A percentile compares a stretch with the other conserved stretches of the same genome.
phyloP scores from a whole-genome alignment of 1,139 yeast genomes.

The Pichia sp. region DNA sequence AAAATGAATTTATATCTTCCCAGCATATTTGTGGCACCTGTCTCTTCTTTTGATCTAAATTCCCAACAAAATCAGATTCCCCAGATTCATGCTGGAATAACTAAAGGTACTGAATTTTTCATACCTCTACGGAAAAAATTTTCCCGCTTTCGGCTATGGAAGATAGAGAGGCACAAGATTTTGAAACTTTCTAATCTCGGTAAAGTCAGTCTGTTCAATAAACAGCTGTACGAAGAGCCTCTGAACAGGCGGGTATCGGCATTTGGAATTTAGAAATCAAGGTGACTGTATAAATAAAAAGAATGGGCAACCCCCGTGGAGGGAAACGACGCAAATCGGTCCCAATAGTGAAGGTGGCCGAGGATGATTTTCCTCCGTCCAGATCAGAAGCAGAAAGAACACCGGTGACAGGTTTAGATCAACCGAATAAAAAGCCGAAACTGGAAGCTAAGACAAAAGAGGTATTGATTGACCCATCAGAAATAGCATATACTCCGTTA shows the following conservation, averaged over 20 bases:
- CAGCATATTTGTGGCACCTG: not conserved
- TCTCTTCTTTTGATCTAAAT: too few relatives aligned
- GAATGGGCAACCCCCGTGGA: not conserved
- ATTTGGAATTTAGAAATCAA: not conserved
- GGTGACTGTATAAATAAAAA: not conserved
- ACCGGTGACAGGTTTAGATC: not conserved
- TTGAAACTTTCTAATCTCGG: not conserved
- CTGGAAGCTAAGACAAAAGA: not conserved
- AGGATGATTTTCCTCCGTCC: not conserved
- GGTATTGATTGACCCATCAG: not conserved
- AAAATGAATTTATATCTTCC: not conserved
- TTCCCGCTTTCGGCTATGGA: conserved; percentile 1
- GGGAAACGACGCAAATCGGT: not conserved
- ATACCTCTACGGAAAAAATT: not conserved
- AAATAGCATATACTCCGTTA: not conserved
- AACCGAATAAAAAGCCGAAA: not conserved
- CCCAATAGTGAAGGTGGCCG: not conserved
- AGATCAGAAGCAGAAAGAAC: not conserved
- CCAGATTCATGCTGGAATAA: not conserved
- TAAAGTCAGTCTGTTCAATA: not conserved
- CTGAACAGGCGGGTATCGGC: too few relatives aligned
- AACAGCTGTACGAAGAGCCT: not conserved
- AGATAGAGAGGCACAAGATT: not conserved
- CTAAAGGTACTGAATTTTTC: not conserved
- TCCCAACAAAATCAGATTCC: too few relatives aligned